Evolutionary conservation across 495 filamentous ascomycete species (phyloP), one percentile per base, ranked within the genome.

Genomic region (Neurospora sp.): DNA sequence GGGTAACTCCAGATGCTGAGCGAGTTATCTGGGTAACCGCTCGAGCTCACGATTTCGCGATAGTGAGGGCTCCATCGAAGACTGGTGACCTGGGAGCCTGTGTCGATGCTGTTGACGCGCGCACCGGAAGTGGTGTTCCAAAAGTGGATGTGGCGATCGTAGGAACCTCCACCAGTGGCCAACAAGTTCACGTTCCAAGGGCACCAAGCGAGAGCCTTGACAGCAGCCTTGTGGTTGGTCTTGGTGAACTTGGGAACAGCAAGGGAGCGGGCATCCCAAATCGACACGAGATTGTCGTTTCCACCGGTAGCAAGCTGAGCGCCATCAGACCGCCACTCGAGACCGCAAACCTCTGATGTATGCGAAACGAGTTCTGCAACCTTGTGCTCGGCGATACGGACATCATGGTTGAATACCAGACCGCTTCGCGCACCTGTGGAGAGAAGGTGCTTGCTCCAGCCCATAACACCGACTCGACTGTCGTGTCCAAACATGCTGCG

Each of bases 1-100:
- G 96, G 96, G 82, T 98, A 98, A 86, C 92, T 96, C 96, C 96
- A 99, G 86, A 99, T 96, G 85, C 92, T 96, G 72, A 99, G 86
- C 10, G 93, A 94, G 86, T 99, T 98, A 82, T 98, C 96, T n/a
- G 96, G 96, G 87, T 97, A 97, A 39, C 96, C 96, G 79, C 93
- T 94, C 39, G 93, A 94, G 86, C 93, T 96, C 78, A 97, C 94
- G 72, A 99, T 96, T 86, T 99, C 96, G 74, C 95, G 93, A 87
- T 99, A 97, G 82, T 93, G 90, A 72, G 94, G 93, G 85, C 91
- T 94, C 96, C 96, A 99, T 72, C 94, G 90, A 39, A 99, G 88
- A 75, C 91, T 93, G 75, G 96, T 99, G 40, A 99, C 96, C 82
- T 98, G 96, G 37, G 93, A 96, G 69, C 96, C 96, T 23, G 96